Evolutionary conservation across 192 early-diverging fungal species (phyloP).

Genomic region (Pilaira anomala): DNA sequence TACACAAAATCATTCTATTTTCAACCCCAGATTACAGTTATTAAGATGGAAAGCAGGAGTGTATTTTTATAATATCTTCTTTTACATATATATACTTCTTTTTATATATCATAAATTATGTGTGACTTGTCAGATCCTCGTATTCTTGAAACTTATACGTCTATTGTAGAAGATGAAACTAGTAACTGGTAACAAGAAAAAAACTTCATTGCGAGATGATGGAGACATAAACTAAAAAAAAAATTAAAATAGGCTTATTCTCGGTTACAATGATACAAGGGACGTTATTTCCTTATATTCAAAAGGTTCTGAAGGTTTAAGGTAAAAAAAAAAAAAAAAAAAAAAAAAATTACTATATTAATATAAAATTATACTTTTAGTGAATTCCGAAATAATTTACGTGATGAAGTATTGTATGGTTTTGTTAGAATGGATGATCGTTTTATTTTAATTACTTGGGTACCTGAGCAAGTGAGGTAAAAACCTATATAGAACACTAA

Average conservation of each 20-base stretch:
- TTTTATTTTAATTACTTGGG: conserved; percentile 53
- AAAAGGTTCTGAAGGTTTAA: conserved; percentile 51
- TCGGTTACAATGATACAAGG: conserved; percentile 61
- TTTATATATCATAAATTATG: too few species aligned
- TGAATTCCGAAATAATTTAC: conserved; percentile 48
- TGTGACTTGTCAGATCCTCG: conserved; percentile 62
- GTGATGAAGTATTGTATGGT: conserved; percentile 56
- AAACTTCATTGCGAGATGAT: background rate
- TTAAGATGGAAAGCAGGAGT: too few species aligned
- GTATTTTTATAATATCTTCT: too few species aligned
- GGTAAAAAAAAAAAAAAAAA: conserved; percentile 10
- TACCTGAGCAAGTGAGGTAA: conserved; percentile 46
- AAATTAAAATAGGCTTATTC: conserved; percentile 46
- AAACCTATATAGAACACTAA: background rate
- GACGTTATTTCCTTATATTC: conserved; percentile 62
- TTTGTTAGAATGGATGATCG: conserved; percentile 54
- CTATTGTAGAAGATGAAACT: conserved; percentile 46
- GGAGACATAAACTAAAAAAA: too few species aligned
- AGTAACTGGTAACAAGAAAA: conserved; percentile 54
- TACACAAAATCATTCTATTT: too few species aligned
- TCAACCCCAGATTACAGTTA: too few species aligned
- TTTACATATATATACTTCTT: too few species aligned
- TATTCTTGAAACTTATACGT: conserved; percentile 56
- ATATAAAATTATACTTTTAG: conserved; percentile 11
- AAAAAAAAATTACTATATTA: too few species aligned